Conservation (phyloP, 768 basidiomycete species). For the Trametes villosa region DNA sequence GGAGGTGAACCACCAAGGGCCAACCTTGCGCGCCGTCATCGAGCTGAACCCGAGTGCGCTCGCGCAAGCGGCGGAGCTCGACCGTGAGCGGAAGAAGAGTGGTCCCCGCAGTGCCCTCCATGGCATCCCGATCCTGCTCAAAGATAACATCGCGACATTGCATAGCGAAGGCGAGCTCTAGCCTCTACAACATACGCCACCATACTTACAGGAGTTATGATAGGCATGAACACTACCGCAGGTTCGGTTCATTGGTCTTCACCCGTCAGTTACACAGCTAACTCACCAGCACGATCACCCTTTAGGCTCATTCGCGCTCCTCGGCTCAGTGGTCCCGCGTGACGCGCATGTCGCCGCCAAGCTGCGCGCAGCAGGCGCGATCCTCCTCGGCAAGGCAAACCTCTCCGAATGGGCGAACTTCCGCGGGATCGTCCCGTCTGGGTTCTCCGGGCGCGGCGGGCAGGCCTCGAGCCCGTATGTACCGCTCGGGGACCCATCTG, state of each 20-base stretch:
- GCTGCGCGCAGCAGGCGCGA: conserved; percentile 41
- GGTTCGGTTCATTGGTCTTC: conserved; percentile 1
- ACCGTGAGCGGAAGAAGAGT: conserved; percentile 21
- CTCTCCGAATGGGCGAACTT: conserved; percentile 51
- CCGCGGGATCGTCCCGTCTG: conserved; percentile 43
- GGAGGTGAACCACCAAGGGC: conserved; percentile 65
- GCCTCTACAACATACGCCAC: no score
- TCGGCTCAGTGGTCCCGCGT: conserved; percentile 39
- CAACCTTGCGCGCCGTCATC: conserved; percentile 58
- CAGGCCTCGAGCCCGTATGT: conserved; percentile 49
- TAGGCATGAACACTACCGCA: conserved; percentile 44
- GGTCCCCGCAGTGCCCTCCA: conserved; percentile 36
- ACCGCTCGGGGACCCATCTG: conserved; percentile 45
- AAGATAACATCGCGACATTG: conserved; percentile 44
- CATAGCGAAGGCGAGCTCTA: conserved; percentile 35
- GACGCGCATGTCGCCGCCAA: conserved; percentile 37
- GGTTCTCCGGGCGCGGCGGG: conserved; percentile 53
- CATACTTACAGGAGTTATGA: not conserved
- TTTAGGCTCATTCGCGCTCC: conserved; percentile 36
- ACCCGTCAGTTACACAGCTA: not conserved
- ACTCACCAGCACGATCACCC: not conserved
- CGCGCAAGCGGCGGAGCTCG: conserved; percentile 47
- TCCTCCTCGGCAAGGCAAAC: conserved; percentile 48
- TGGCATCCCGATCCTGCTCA: conserved; percentile 43
- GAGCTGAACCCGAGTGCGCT: conserved; percentile 62